Conservation (phyloP, 352 stramenopile species). For the Pythium sp. region DNA sequence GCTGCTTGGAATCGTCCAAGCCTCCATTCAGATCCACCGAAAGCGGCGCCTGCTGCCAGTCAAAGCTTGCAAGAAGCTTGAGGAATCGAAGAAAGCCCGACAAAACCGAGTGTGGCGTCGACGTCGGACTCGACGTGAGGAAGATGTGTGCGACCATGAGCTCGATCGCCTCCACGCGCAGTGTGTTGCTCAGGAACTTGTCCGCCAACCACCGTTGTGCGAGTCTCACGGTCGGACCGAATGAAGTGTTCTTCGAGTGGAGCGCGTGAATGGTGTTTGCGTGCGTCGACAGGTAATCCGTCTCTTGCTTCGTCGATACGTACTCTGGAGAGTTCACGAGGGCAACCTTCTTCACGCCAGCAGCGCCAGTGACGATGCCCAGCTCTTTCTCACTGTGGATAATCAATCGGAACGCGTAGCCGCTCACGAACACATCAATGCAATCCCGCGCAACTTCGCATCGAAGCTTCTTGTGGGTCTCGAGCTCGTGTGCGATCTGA, state of each 20-base stretch:
- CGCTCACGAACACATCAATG: slow-evolving; percentile 80
- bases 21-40: slow-evolving; percentile 70
- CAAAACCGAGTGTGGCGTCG: slow-evolving; percentile 67
- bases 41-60: slow-evolving; percentile 74
- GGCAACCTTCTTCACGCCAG: slow-evolving; percentile 51
- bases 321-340: slow-evolving; percentile 65
- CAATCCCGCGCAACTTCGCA: slow-evolving; percentile 73
- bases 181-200: slow-evolving; percentile 69
- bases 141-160: slow-evolving; percentile 80
- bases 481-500: slow-evolving; percentile 79
- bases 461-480: slow-evolving; percentile 50
- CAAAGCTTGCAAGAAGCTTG: slow-evolving; percentile 62
- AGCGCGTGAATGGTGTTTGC: slow-evolving; percentile 72
- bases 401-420: slow-evolving; percentile 81
- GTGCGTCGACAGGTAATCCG: slow-evolving; percentile 62
- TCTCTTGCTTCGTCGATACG: slow-evolving; percentile 55
- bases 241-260: slow-evolving; percentile 76
- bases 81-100: slow-evolving; percentile 82
- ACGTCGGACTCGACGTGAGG: slow-evolving; percentile 40
- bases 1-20: slow-evolving; percentile 56
- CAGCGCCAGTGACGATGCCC: slow-evolving; percentile 52
- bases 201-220: slow-evolving; percentile 77
- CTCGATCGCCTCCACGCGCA: slow-evolving; percentile 73
- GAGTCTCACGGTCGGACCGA: slow-evolving; percentile 77
- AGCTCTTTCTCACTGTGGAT: slow-evolving; percentile 83